Conservation (phyloP, 805 yeast species). For the Yamadazyma sp. region DNA sequence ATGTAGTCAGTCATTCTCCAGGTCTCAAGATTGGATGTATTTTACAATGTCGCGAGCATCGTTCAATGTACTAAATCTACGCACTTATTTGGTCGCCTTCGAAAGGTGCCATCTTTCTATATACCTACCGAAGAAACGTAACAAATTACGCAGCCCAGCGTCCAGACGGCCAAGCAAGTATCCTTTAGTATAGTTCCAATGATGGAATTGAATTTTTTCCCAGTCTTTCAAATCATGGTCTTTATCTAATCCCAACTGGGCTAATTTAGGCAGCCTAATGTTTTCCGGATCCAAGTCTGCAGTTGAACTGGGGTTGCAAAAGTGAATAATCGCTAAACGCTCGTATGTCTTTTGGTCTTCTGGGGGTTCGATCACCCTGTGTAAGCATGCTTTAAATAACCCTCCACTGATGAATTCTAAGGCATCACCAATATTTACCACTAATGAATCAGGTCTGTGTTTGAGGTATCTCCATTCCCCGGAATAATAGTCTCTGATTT, state of each 20-base stretch:
- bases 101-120: constrained; percentile 23
- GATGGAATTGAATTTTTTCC: constrained; percentile 37
- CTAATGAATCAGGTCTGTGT: constrained; percentile 37
- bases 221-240: constrained; percentile 27
- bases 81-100: neutral
- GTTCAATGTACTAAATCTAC: neutral
- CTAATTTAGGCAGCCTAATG: constrained; percentile 37
- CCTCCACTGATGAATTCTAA: constrained; percentile 46
- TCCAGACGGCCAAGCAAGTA: constrained; percentile 19
- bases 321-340: constrained; percentile 44
- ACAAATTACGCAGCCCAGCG: constrained; percentile 21
- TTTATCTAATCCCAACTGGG: constrained; percentile 29
- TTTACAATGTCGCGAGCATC: neutral
- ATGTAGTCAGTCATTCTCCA: constrained; percentile 8
- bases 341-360: constrained; percentile 34
- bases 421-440: constrained; percentile 44
- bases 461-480: constrained; percentile 41
- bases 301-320: constrained; percentile 37
- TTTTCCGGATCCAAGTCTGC: constrained; percentile 44
- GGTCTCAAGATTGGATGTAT: neutral
- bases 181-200: constrained; percentile 35
- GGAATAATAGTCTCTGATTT: constrained; percentile 36
- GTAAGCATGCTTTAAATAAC: constrained; percentile 47
- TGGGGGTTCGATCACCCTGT: constrained; percentile 50
- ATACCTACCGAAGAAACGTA: constrained; percentile 19